Percentiles rank a stretch among this genome's conserved stretches.
phyloP scores from a whole-genome alignment of 2,329 filamentous ascomycete species.

The Pestalotiopsis sp. region DNA sequence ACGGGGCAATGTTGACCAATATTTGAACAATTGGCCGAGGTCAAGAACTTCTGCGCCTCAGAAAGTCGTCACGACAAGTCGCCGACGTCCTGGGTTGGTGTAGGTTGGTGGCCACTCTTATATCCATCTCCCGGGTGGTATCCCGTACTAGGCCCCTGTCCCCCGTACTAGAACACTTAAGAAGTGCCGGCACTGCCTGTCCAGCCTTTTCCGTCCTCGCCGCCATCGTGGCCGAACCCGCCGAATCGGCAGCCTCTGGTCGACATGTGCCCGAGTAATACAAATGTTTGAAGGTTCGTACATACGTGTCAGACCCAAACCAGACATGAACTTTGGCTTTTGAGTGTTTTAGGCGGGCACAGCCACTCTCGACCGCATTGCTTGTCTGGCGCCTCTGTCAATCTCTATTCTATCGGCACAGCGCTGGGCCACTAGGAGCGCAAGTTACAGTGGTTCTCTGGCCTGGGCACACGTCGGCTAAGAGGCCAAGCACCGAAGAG shows the following conservation, averaged over 20 bases:
- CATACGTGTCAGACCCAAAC: background rate
- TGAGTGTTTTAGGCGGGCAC: background rate
- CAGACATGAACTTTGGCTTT: background rate
- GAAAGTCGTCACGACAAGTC: no score
- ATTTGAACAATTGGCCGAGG: no score
- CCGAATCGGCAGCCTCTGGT: background rate
- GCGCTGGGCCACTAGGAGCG: background rate
- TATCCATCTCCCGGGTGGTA: background rate
- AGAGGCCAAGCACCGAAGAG: constrained; percentile 2
- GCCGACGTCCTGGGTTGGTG: background rate
- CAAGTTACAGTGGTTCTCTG: background rate
- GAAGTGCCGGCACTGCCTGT: background rate
- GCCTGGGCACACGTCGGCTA: constrained; percentile 11
- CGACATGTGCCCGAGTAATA: background rate
- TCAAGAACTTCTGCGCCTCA: no score
- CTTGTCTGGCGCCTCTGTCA: background rate
- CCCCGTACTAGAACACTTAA: background rate
- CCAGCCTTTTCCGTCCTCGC: background rate
- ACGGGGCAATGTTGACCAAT: no score
- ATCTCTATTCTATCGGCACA: constrained; percentile 6
- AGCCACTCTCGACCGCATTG: background rate
- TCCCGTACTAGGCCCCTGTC: background rate
- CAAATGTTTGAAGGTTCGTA: background rate
- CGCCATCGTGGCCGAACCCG: background rate
- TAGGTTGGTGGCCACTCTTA: background rate